A percentile compares a stretch with the other conserved stretches of the same genome.
These are phyloP conservation scores for Saccharomyces eubayanus DNA, from an alignment of 805 yeast species.

Conservation along the genomic window DNA sequence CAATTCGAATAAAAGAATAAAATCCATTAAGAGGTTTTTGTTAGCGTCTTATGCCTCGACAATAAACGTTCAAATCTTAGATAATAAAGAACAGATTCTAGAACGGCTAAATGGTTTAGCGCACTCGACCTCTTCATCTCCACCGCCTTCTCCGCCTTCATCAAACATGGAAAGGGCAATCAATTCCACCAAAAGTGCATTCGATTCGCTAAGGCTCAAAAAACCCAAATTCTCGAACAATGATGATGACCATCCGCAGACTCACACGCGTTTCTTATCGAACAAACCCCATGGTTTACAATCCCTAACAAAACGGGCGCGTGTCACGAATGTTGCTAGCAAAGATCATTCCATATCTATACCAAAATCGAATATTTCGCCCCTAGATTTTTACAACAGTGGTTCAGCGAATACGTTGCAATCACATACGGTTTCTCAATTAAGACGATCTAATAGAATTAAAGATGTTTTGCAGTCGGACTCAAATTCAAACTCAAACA, in stretches of 20 bases:
- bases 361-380: neutral
- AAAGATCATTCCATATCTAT: neutral
- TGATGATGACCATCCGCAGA: neutral
- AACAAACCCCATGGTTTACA: neutral
- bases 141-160: neutral
- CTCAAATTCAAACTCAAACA: slow-evolving; percentile 2
- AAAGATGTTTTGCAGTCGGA: slow-evolving; percentile 3
- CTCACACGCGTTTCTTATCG: neutral
- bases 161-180: neutral
- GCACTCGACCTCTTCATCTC: neutral
- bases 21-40: neutral
- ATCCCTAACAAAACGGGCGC: neutral
- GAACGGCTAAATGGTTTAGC: neutral
- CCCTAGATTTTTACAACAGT: neutral
- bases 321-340: neutral
- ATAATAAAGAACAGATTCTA: neutral
- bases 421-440: neutral
- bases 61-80: neutral
- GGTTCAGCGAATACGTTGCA: neutral
- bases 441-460: slow-evolving; percentile 8
- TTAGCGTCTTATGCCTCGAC: neutral
- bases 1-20: neutral
- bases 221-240: neutral
- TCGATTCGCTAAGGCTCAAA: neutral
- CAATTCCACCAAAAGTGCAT: neutral